These are phyloP conservation scores for Avena eriantha DNA, from an alignment of 176 grass and related monocot species.

Conservation along the genomic window DNA sequence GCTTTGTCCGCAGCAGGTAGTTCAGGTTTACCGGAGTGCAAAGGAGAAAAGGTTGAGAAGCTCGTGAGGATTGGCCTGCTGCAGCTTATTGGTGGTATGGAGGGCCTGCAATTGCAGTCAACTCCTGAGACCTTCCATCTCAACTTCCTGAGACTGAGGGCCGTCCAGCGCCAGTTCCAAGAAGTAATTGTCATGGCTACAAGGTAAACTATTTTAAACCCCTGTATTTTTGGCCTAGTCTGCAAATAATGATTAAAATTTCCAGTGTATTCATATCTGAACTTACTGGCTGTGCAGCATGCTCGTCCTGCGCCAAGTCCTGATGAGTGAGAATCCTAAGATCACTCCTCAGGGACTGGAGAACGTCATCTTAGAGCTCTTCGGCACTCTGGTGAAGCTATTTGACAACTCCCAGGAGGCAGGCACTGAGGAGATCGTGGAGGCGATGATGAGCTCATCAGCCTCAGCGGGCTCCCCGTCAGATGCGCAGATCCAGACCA, in stretches of 20 bases:
- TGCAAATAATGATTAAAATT: not conserved
- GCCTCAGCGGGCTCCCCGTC: constrained; percentile 36
- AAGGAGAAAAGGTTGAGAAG: constrained; percentile 80
- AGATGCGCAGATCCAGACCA: constrained; percentile 49
- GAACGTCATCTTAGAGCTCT: constrained; percentile 52
- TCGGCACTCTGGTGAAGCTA: constrained; percentile 51
- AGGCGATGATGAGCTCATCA: constrained; percentile 55
- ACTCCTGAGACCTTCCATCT: constrained; percentile 79
- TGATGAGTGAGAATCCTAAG: constrained; percentile 67
- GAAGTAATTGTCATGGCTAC: constrained; percentile 82
- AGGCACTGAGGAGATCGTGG: constrained; percentile 68
- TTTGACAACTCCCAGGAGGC: constrained; percentile 59
- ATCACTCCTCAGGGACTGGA: constrained; percentile 45
- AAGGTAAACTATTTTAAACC: constrained; percentile 52
- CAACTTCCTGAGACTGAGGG: constrained; percentile 74
- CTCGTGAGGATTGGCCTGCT: constrained; percentile 73
- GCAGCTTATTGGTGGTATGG: constrained; percentile 61
- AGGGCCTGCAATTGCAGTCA: constrained; percentile 68
- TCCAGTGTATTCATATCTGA: constrained; percentile 10
- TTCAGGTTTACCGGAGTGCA: constrained; percentile 69
- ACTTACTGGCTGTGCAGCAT: constrained; percentile 61
- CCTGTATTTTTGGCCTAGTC: not conserved
- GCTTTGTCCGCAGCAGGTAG: constrained; percentile 38
- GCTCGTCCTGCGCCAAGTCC: constrained; percentile 79
- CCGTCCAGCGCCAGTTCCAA: constrained; percentile 75